These are phyloP conservation scores for Talaromyces amestolkiae DNA, from an alignment of 2,329 filamentous ascomycete species.

Conservation along the genomic window DNA sequence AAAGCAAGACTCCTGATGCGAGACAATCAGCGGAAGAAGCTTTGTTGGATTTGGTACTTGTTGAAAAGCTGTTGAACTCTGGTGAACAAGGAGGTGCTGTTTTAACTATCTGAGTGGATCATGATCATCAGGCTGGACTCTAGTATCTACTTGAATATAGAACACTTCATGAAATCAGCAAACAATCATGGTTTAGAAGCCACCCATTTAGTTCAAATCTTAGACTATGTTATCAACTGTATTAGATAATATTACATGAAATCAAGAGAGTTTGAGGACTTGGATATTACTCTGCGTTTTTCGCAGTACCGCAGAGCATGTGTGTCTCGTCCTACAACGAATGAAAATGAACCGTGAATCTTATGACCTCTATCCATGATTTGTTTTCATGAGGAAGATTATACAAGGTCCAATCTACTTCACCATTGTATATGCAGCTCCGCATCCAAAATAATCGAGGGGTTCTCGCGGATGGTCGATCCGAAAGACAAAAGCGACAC, in stretches of 20 bases:
- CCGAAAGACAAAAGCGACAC: not conserved
- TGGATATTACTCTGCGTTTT: too few relatives aligned
- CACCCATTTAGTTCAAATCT: not conserved
- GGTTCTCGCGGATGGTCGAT: not conserved
- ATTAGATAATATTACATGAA: not conserved
- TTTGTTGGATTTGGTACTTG: conserved; percentile 22
- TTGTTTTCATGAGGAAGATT: not conserved
- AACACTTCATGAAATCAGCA: not conserved
- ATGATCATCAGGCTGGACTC: not conserved
- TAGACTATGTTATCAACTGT: not conserved
- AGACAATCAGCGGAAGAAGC: conserved; percentile 22
- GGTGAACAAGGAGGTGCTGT: conserved; percentile 1
- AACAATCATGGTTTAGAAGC: too few relatives aligned
- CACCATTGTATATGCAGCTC: not conserved
- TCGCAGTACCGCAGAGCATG: not conserved
- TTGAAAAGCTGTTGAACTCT: conserved; percentile 9
- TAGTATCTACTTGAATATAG: not conserved
- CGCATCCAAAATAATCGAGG: not conserved
- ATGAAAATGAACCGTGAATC: not conserved
- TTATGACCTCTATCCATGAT: not conserved
- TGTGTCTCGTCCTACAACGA: not conserved
- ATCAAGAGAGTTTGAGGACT: not conserved
- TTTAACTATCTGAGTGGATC: not conserved
- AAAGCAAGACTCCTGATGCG: conserved; percentile 18
- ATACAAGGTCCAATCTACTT: not conserved